phyloP scores from a whole-genome alignment of 257 asterid genomes.

The Solanum corneliomulleri region DNA sequence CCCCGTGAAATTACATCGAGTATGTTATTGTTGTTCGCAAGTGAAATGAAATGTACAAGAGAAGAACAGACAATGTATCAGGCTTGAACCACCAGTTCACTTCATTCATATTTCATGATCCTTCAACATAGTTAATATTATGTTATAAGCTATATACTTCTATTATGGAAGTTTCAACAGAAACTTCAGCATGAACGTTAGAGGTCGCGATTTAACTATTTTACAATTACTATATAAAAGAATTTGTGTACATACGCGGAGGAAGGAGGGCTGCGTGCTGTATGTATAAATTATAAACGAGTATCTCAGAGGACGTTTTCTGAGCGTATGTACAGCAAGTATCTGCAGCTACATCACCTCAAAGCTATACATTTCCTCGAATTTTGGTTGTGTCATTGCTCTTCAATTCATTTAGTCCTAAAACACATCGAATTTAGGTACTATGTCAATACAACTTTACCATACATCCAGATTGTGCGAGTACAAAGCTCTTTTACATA shows the following conservation, averaged over 20 bases:
- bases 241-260: neutral
- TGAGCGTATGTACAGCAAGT: neutral
- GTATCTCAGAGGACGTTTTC: neutral
- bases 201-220: neutral
- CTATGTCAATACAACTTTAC: neutral
- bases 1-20: neutral
- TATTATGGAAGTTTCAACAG: neutral
- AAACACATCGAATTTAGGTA: neutral
- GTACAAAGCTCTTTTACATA: neutral
- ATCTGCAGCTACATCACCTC: neutral
- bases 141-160: neutral
- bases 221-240: neutral
- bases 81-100: neutral
- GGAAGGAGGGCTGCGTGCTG: neutral
- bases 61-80: neutral
- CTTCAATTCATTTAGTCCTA: constrained; percentile 18
- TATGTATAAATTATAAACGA: neutral
- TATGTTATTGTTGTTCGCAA: neutral
- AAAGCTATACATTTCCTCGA: neutral
- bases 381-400: neutral
- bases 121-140: neutral
- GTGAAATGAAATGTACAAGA: neutral
- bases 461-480: neutral
- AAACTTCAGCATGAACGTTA: neutral
- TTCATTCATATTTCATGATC: neutral